Percentiles rank a stretch among this genome's conserved stretches.
Evolutionary conservation across 139 green algal genomes (phyloP).

Genomic region (Chlorella sp.): DNA sequence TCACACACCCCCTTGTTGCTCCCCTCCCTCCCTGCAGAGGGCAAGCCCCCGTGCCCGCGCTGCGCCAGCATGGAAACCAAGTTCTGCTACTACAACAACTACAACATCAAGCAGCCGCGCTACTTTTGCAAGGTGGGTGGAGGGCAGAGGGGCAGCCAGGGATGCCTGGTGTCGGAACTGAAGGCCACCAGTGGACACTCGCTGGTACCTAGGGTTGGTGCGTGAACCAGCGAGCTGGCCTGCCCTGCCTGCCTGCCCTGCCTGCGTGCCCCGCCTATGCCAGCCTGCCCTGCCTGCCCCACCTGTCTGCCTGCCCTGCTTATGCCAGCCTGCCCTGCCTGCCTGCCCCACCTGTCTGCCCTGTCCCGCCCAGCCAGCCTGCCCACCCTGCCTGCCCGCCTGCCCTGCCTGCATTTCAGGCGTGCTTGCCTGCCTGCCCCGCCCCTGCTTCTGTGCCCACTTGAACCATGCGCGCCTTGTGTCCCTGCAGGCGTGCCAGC

Average conservation of each 20-base stretch:
- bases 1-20: too few species aligned
- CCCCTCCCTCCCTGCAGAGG: neutral
- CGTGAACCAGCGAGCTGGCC: too few species aligned
- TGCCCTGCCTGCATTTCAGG: neutral
- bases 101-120: slow-evolving; percentile 94
- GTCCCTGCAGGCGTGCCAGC: slow-evolving; percentile 73
- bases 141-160: neutral
- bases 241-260: too few species aligned
- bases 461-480: neutral
- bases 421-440: neutral
- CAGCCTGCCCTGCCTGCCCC: too few species aligned
- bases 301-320: too few species aligned
- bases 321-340: neutral
- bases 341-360: too few species aligned
- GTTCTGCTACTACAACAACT: slow-evolving; percentile 96
- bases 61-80: slow-evolving; percentile 90
- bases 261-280: too few species aligned
- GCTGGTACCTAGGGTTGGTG: too few species aligned
- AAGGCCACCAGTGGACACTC: neutral
- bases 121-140: slow-evolving; percentile 86
- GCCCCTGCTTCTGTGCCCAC: too few species aligned
- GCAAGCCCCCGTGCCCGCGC: slow-evolving; percentile 73
- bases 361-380: neutral
- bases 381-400: neutral
- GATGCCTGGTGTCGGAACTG: neutral